A percentile compares a stretch with the other conserved stretches of the same genome.
phyloP scores from a whole-genome alignment of 2,329 filamentous ascomycete species.

The Aspergillus sp. region DNA sequence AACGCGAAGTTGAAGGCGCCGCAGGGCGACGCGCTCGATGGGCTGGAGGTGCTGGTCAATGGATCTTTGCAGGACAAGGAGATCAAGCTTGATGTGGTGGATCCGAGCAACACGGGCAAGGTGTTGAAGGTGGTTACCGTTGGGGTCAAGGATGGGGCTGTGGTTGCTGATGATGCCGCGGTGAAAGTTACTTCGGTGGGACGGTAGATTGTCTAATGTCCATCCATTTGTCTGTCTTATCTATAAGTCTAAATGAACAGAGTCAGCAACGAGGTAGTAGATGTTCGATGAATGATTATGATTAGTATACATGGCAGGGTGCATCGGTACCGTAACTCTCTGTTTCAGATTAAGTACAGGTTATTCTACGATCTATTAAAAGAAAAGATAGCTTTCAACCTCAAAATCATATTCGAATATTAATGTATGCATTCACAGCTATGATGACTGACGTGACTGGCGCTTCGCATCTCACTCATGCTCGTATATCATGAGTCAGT shows the following conservation, averaged over 20 bases:
- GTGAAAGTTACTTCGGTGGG: conserved; percentile 25
- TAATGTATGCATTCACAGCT: background rate
- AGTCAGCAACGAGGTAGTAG: background rate
- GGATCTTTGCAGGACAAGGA: conserved; percentile 16
- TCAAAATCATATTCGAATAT: background rate
- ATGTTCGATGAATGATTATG: background rate
- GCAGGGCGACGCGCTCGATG: conserved; percentile 27
- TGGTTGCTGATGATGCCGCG: conserved; percentile 18
- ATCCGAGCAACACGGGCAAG: conserved; percentile 25
- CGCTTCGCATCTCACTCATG: background rate
- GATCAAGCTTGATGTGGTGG: conserved; percentile 26
- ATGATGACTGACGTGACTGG: background rate
- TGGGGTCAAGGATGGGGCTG: conserved; percentile 10
- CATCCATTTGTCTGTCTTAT: background rate
- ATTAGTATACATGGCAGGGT: background rate
- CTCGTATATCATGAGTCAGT: conserved; percentile 3
- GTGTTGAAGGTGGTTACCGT: conserved; percentile 25
- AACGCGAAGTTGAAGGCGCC: conserved; percentile 29
- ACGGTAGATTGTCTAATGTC: background rate
- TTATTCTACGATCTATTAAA: too few relatives aligned
- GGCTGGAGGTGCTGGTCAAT: conserved; percentile 33
- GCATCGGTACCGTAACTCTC: too few relatives aligned
- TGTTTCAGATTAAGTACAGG: too few relatives aligned
- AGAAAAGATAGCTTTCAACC: too few relatives aligned
- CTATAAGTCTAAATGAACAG: too few relatives aligned